phyloP scores from a whole-genome alignment of 345 rosid species.

The Schrenkiella parvula region DNA sequence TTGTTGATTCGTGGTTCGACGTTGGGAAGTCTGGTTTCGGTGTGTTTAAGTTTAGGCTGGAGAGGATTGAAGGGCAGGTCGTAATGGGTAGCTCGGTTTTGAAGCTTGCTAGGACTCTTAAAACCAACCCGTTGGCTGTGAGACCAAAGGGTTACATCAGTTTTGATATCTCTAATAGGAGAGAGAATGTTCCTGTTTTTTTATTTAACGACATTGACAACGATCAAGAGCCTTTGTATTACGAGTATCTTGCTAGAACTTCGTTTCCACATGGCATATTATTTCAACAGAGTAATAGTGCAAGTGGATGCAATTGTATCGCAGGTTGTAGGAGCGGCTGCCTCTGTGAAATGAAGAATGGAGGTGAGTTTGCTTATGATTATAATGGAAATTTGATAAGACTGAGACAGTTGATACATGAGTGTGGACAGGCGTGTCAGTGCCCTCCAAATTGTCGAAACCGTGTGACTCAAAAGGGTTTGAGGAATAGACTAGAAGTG shows the following conservation, averaged over 20 bases:
- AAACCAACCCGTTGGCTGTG: slow-evolving; percentile 46
- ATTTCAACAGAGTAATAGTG: slow-evolving; percentile 28
- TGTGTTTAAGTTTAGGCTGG: slow-evolving; percentile 65
- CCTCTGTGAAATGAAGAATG: slow-evolving; percentile 66
- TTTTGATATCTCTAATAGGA: slow-evolving; percentile 65
- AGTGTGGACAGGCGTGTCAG: slow-evolving; percentile 69
- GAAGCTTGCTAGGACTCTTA: slow-evolving; percentile 63
- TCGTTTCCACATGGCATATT: slow-evolving; percentile 57
- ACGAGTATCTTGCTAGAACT: slow-evolving; percentile 62
- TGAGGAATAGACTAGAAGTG: slow-evolving; percentile 67
- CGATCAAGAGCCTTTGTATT: slow-evolving; percentile 75
- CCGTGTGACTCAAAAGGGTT: slow-evolving; percentile 73
- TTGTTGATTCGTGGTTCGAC: slow-evolving; percentile 84
- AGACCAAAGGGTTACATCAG: slow-evolving; percentile 72
- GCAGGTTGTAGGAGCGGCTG: slow-evolving; percentile 65
- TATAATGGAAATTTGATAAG: slow-evolving; percentile 57
- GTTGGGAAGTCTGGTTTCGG: slow-evolving; percentile 91
- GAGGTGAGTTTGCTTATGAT: slow-evolving; percentile 80
- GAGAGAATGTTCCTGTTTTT: slow-evolving; percentile 62
- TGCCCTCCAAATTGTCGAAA: slow-evolving; percentile 80
- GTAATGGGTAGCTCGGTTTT: slow-evolving; percentile 77
- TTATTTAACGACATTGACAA: slow-evolving; percentile 72
- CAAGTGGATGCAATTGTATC: slow-evolving; percentile 69
- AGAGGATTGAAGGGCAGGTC: slow-evolving; percentile 73
- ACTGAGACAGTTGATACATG: slow-evolving; percentile 70